Base-by-base conservation (phyloP, 2,329 filamentous ascomycete species). In the Fusarium dimerum region DNA sequence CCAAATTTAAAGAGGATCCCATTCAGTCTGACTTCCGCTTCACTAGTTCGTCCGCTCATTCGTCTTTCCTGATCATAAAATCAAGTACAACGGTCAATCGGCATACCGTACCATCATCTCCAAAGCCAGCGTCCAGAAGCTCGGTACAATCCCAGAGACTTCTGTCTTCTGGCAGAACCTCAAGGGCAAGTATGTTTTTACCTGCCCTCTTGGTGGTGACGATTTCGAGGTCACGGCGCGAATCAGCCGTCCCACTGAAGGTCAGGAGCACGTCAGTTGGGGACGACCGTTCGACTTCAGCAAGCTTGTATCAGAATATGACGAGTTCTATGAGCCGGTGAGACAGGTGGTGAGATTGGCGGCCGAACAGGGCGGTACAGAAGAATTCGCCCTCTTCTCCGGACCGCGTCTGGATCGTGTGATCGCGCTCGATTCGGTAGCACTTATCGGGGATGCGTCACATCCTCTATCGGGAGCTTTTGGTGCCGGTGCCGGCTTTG, bases 401-500 rank as follows among this genome's bases (percentile, higher is more conserved):
- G 68, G 66, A 0, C 63, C 63, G 2, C 59, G 69, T 1, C 60
- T 73, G 3, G 62, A 64, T 6, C 60, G 52, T 4, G 60, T 68
- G 3, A 61, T 68, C 10, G 46, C 54, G 3, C 20, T 57, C 2
- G 39, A 40, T 9, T 40, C 47, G 5, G 59, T 82, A 3, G 80
- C 76, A 6, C 70, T 83, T 5, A 73, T 83, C 1, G 81, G 80
- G 9, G 80, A 84, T 56, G 75, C 79, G 0, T 82, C 78, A 1
- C 81, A 84, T 61, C 78, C 80, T 1, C 69, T 82, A 0, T 79
- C 78, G 0, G 78, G 78, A 0, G 71, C 71, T 0, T 75, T 75
- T 40, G 72, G 72, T 1, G 70, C 72, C 0, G 72, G 72, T 0
- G 71, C 72, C 0, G 71, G 70, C 0, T 74, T 73, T n/a, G 71